These are phyloP conservation scores for Phytophthora rubi DNA, from an alignment of 352 stramenopile species.

Conservation along the genomic window DNA sequence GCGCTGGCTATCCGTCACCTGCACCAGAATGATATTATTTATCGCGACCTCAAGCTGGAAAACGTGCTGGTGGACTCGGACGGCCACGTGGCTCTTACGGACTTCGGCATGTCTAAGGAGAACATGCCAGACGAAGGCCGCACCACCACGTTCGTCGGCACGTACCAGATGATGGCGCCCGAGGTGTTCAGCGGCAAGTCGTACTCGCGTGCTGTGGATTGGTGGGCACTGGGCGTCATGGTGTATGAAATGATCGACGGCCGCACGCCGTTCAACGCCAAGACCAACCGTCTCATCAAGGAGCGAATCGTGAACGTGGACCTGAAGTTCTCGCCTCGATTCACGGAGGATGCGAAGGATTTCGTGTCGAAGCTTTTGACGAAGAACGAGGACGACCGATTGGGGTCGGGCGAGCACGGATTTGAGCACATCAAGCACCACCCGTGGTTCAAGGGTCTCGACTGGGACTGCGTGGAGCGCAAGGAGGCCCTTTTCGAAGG, in stretches of 20 bases:
- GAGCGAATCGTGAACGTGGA: slow-evolving; percentile 87
- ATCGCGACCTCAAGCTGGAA: slow-evolving; percentile 98
- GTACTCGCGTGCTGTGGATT: slow-evolving; percentile 90
- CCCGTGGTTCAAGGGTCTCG: slow-evolving; percentile 86
- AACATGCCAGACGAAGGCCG: slow-evolving; percentile 90
- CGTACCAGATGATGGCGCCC: slow-evolving; percentile 93
- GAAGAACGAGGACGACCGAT: slow-evolving; percentile 91
- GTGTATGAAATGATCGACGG: slow-evolving; percentile 92
- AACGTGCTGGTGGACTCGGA: slow-evolving; percentile 97
- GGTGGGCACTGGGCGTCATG: slow-evolving; percentile 89
- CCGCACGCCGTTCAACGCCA: slow-evolving; percentile 87
- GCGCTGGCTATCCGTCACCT: slow-evolving; percentile 95
- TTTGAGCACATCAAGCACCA: slow-evolving; percentile 90
- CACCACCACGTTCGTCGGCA: slow-evolving; percentile 92
- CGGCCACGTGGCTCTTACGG: slow-evolving; percentile 97
- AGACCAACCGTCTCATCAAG: slow-evolving; percentile 88
- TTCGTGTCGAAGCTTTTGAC: slow-evolving; percentile 92
- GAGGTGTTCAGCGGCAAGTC: slow-evolving; percentile 89
- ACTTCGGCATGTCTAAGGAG: slow-evolving; percentile 99
- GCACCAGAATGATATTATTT: slow-evolving; percentile 96
- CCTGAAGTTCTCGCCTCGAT: slow-evolving; percentile 82
- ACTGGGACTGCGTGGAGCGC: slow-evolving; percentile 82
- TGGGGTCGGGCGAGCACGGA: slow-evolving; percentile 92
- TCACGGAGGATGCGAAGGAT: slow-evolving; percentile 84
- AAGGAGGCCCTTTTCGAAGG: slow-evolving; percentile 71